Evolutionary conservation across 352 stramenopile species (phyloP), one percentile per base, ranked within the genome.

Genomic region (Phytopythium delawarense): DNA sequence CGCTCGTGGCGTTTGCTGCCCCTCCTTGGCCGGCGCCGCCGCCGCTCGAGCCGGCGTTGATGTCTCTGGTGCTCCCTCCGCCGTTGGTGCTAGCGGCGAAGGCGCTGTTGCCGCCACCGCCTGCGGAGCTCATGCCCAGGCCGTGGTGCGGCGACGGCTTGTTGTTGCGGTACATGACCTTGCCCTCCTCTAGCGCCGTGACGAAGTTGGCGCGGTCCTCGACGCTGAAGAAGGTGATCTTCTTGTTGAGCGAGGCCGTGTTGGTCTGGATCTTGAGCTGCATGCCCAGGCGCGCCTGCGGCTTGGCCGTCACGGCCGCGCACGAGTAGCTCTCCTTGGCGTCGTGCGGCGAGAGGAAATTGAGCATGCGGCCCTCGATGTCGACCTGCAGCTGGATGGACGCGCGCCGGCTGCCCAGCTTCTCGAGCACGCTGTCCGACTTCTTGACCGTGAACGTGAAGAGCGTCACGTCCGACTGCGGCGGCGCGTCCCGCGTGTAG

Each of bases 381-480:
- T 94, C 87, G 21, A 96, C 84, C 59, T 91, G 80, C 7, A 96
- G 61, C 64, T 90, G 84, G 55, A 96, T 91, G 49, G 83, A 90
- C 18, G 87, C 78, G 34, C 88, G 87, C 62, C 93, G 92, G 66
- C 79, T 91, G 21, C 83, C 82, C 7, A 94, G 65, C 53, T 92
- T 91, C 66, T 92, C 81, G 21, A 96, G 61, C 53, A 96, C 76
- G 48, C 76, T 91, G 69, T 96, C 87, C 9, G 79, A 86, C 58
- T 96, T 96, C 63, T 89, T 89, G 57, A 94, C 87, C 23, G 87
- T 94, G 61, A 96, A 96, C 9, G 86, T 89, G 62, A 89, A 92
- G 4, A 91, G 75, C 69, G 87, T 91, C 49, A 90, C 78, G n/a
- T 90, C 81, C 0, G 76, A 89, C 15, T 75, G 67, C 1, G 74